phyloP scores from a whole-genome alignment of 2,329 filamentous ascomycete genomes.

The Xylaria sp. region DNA sequence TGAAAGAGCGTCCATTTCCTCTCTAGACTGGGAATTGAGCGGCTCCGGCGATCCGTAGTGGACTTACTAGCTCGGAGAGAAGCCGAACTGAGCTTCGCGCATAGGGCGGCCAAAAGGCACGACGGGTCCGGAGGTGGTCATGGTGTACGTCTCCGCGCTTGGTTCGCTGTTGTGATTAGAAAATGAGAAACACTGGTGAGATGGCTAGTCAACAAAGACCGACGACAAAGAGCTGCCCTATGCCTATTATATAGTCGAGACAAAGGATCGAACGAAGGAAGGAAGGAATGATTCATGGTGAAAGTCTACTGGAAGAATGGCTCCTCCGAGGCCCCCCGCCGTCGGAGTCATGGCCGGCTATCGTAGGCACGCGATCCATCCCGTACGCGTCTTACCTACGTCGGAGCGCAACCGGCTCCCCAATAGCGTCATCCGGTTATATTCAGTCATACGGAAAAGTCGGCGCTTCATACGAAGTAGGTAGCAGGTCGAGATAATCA shows the following conservation, averaged over 20 bases:
- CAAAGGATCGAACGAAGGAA: not conserved
- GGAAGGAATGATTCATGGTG: not conserved
- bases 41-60: not conserved
- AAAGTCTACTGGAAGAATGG: too few relatives aligned
- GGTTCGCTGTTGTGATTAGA: not conserved
- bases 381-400: too few relatives aligned
- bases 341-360: too few relatives aligned
- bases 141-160: not conserved
- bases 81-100: slow-evolving; percentile 30
- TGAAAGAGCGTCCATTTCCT: not conserved
- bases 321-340: too few relatives aligned
- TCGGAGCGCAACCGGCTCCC: too few relatives aligned
- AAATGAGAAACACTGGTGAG: not conserved
- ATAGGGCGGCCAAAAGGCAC: slow-evolving; percentile 29
- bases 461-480: too few relatives aligned
- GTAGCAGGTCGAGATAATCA: too few relatives aligned
- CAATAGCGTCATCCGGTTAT: too few relatives aligned
- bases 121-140: not conserved
- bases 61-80: slow-evolving; percentile 23
- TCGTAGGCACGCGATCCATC: too few relatives aligned
- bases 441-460: too few relatives aligned
- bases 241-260: not conserved
- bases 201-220: not conserved
- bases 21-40: not conserved
- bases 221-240: not conserved